Evolutionary conservation across 805 yeast genomes (phyloP).

Genomic region (Hanseniaspora singularis): DNA sequence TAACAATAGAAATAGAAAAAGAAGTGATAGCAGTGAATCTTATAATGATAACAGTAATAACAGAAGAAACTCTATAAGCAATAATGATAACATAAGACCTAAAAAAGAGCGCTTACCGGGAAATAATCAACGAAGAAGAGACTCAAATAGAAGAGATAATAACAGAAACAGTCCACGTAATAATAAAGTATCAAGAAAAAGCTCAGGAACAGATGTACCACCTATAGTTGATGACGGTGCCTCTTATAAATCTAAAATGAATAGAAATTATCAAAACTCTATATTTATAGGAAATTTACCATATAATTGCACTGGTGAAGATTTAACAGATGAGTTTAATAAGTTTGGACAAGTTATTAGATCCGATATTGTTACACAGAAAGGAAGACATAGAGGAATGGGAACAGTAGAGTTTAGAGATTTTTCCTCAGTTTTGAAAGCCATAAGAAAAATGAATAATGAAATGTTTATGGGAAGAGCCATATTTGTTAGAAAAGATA

Average conservation of each 20-base stretch:
- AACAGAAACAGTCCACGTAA: constrained; percentile 19
- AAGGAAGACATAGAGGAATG: constrained; percentile 80
- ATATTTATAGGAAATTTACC: constrained; percentile 67
- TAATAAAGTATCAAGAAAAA: constrained; percentile 17
- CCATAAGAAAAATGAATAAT: constrained; percentile 60
- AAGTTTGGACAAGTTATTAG: constrained; percentile 53
- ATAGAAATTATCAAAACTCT: constrained; percentile 55
- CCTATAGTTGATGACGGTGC: constrained; percentile 17
- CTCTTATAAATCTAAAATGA: constrained; percentile 31
- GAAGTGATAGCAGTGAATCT: constrained; percentile 21
- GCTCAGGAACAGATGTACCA: constrained; percentile 17
- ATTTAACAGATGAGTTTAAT: constrained; percentile 49
- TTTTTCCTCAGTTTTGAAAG: constrained; percentile 53
- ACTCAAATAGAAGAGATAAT: constrained; percentile 18
- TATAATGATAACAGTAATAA: too few relatives aligned
- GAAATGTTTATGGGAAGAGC: constrained; percentile 57
- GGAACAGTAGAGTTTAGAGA: constrained; percentile 75
- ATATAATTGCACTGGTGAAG: constrained; percentile 46
- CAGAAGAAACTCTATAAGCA: too few relatives aligned
- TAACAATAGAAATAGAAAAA: constrained; percentile 12
- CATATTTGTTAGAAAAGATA: constrained; percentile 81
- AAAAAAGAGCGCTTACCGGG: too few relatives aligned
- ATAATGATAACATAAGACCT: too few relatives aligned
- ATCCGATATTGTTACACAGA: constrained; percentile 69
- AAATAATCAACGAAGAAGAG: not conserved